phyloP scores from a whole-genome alignment of 2,329 filamentous ascomycete species.

The Pyrenochaeta sp. region DNA sequence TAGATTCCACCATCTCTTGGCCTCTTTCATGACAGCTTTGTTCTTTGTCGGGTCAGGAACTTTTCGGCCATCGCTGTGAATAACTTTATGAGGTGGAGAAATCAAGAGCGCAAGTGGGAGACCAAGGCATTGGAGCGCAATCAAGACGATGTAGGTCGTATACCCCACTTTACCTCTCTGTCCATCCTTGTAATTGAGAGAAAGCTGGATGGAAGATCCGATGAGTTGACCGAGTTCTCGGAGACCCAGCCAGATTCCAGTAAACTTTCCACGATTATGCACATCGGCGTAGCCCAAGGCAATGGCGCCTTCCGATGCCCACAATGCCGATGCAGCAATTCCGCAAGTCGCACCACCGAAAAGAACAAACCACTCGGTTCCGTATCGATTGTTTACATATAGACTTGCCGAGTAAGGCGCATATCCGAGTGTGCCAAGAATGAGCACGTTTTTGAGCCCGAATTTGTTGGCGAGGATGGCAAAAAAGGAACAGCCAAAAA shows the following conservation, averaged over 20 bases:
- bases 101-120: constrained; percentile 57
- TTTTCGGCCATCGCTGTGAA: constrained; percentile 52
- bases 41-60: constrained; percentile 46
- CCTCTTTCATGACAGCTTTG: constrained; percentile 50
- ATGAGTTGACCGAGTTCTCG: constrained; percentile 63
- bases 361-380: constrained; percentile 46
- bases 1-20: constrained; percentile 50
- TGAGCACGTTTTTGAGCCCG: constrained; percentile 48
- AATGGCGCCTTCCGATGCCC: constrained; percentile 54
- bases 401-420: constrained; percentile 39
- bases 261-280: constrained; percentile 56
- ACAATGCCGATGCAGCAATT: constrained; percentile 50
- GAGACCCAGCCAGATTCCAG: constrained; percentile 63
- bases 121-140: constrained; percentile 57
- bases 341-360: constrained; percentile 45
- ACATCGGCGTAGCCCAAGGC: constrained; percentile 57
- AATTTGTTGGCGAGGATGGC: constrained; percentile 37
- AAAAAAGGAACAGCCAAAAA: constrained; percentile 36
- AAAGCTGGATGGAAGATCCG: constrained; percentile 61
- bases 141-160: constrained; percentile 50
- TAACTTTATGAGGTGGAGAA: constrained; percentile 57
- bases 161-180: constrained; percentile 58
- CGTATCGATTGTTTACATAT: constrained; percentile 41
- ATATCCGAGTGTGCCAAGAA: constrained; percentile 42
- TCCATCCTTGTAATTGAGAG: constrained; percentile 56